Evolutionary conservation across 2,329 filamentous ascomycete genomes (phyloP).

Genomic region (Anthostomella pinea): DNA sequence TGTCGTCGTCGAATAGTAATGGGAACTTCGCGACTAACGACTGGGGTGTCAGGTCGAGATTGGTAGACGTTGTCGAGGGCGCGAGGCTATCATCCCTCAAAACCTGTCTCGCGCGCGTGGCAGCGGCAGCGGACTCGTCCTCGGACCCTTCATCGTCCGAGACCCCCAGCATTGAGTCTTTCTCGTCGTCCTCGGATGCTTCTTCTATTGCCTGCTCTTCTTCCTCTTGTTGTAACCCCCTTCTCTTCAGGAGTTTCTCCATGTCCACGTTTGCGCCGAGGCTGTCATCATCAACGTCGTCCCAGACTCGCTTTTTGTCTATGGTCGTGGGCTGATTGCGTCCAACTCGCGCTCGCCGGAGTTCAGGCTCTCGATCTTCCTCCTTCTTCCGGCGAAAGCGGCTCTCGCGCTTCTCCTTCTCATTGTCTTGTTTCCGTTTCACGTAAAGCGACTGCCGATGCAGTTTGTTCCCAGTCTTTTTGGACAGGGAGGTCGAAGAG

Average conservation of each 20-base stretch:
- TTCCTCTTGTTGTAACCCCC: conserved; percentile 51
- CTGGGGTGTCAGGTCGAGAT: conserved; percentile 60
- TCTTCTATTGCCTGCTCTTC: conserved; percentile 43
- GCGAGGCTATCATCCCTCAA: conserved; percentile 50
- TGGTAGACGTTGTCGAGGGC: conserved; percentile 60
- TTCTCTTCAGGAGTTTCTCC: conserved; percentile 53
- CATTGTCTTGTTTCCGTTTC: conserved; percentile 73
- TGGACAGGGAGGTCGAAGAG: conserved; percentile 21
- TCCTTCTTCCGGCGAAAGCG: conserved; percentile 78
- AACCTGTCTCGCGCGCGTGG: conserved; percentile 44
- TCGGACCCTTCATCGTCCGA: conserved; percentile 46
- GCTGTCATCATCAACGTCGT: conserved; percentile 65
- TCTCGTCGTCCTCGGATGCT: conserved; percentile 39
- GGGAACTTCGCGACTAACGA: conserved; percentile 61
- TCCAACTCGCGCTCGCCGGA: conserved; percentile 70
- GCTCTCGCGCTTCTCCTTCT: conserved; percentile 71
- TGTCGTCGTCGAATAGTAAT: conserved; percentile 57
- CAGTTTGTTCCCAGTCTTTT: conserved; percentile 67
- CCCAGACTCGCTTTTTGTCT: conserved; percentile 88
- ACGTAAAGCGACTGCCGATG: conserved; percentile 76
- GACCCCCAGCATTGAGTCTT: conserved; percentile 76
- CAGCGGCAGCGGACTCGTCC: conserved; percentile 36
- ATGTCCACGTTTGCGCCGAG: conserved; percentile 56
- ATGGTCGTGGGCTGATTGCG: conserved; percentile 78
- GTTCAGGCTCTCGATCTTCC: conserved; percentile 76